Conservation (phyloP, 352 stramenopile genomes). For the Phytophthora capsici region DNA sequence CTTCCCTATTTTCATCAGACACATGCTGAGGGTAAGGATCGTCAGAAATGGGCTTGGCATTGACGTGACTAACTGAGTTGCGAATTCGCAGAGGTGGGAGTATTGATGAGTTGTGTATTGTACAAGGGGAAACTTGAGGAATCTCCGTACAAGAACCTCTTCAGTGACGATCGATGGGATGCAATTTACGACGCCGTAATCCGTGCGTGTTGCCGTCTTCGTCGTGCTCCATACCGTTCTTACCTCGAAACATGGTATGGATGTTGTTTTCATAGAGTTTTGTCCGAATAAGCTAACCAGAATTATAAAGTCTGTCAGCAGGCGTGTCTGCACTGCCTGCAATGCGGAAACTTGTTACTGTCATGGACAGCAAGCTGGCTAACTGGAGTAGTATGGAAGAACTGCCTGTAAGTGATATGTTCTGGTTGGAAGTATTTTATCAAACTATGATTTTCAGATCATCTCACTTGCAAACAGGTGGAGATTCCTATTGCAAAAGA, state of each 20-base stretch:
- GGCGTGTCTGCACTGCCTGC: constrained; percentile 73
- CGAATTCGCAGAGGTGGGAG: constrained; percentile 66
- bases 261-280: background rate
- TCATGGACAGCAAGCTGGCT: constrained; percentile 83
- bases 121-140: constrained; percentile 76
- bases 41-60: background rate
- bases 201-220: constrained; percentile 75
- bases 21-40: constrained; percentile 54
- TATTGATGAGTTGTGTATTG: constrained; percentile 84
- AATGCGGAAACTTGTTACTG: constrained; percentile 79
- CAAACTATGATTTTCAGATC: background rate
- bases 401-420: constrained; percentile 54
- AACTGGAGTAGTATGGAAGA: constrained; percentile 80
- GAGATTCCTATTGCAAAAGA: constrained; percentile 84
- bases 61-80: background rate
- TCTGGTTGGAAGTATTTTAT: background rate
- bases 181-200: constrained; percentile 76
- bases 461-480: constrained; percentile 39
- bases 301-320: constrained; percentile 59
- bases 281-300: constrained; percentile 9
- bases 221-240: constrained; percentile 68
- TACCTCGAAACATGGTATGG: constrained; percentile 79
- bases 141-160: constrained; percentile 85
- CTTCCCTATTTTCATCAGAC: constrained; percentile 66
- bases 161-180: constrained; percentile 71